phyloP scores from a whole-genome alignment of 2,329 filamentous ascomycete species.

The Byssothecium circinans region DNA sequence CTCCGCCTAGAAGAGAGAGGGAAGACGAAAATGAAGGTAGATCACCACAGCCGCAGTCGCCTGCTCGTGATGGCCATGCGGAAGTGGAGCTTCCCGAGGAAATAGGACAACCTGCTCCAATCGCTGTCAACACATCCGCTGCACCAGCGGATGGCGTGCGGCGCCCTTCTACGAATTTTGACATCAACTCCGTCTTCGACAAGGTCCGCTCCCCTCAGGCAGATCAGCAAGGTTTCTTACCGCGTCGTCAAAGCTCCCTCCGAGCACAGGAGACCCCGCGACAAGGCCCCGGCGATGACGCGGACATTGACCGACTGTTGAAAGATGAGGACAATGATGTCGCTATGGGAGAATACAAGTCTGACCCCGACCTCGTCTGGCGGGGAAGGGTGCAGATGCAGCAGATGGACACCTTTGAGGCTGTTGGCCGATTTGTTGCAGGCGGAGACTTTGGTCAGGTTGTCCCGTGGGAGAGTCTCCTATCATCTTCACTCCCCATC shows the following conservation, averaged over 20 bases:
- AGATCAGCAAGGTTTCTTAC: conserved; percentile 49
- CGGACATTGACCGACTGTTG: conserved; percentile 86
- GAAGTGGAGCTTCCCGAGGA: conserved; percentile 41
- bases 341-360: conserved; percentile 74
- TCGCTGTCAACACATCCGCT: conserved; percentile 39
- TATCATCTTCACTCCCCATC: conserved; percentile 70
- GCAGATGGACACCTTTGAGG: conserved; percentile 72
- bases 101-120: conserved; percentile 26
- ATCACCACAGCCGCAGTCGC: conserved; percentile 16
- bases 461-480: conserved; percentile 73
- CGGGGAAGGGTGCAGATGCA: conserved; percentile 62
- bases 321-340: conserved; percentile 78
- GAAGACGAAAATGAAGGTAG: conserved; percentile 30
- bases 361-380: conserved; percentile 67
- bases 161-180: conserved; percentile 67
- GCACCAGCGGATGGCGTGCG: conserved; percentile 40
- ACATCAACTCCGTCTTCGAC: conserved; percentile 83
- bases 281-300: conserved; percentile 70
- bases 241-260: conserved; percentile 55
- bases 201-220: conserved; percentile 74
- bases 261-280: conserved; percentile 44
- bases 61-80: conserved; percentile 16
- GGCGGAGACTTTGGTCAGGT: conserved; percentile 74
- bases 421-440: conserved; percentile 79
- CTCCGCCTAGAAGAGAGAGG: conserved; percentile 28